phyloP scores from a whole-genome alignment of 1,284 basidiomycete genomes.

The Cryptococcus hybrid region DNA sequence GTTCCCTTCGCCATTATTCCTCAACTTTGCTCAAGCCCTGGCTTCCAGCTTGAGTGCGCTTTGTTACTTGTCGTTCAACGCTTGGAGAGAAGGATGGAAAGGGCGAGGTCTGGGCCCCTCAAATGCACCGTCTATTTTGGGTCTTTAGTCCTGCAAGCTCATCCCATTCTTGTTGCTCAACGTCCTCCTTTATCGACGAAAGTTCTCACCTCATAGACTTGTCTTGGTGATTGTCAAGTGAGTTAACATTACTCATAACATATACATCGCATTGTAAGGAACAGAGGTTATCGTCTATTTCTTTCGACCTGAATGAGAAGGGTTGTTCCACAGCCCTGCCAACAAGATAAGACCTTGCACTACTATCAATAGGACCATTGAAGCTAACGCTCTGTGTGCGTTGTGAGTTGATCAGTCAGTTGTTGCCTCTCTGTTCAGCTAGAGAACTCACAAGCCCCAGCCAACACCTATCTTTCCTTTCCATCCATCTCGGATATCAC shows the following conservation, averaged over 20 bases:
- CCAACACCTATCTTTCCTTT: background rate
- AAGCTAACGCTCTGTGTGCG: background rate
- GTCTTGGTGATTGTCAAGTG: no score
- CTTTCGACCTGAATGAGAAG: background rate
- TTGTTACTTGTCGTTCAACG: conserved; percentile 67
- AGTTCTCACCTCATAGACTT: conserved; percentile 76
- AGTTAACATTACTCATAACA: background rate
- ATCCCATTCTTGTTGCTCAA: conserved; percentile 59
- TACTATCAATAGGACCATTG: background rate
- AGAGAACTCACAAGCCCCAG: conserved; percentile 6
- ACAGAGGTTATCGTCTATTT: background rate
- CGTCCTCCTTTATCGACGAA: conserved; percentile 68
- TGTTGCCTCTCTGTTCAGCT: background rate
- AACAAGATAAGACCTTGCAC: conserved; percentile 2
- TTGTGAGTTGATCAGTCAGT: background rate
- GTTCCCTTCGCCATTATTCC: conserved; percentile 83
- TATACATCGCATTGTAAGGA: background rate
- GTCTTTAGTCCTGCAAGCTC: conserved; percentile 76
- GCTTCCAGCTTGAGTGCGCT: conserved; percentile 76
- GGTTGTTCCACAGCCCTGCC: conserved; percentile 10
- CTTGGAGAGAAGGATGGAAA: conserved; percentile 21
- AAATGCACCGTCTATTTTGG: no score
- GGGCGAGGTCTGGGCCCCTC: background rate
- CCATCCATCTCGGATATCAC: background rate
- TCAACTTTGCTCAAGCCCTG: conserved; percentile 82